These are phyloP conservation scores for Tolypocladium capitatum DNA, from an alignment of 2,329 filamentous ascomycete genomes.

Conservation along the genomic window DNA sequence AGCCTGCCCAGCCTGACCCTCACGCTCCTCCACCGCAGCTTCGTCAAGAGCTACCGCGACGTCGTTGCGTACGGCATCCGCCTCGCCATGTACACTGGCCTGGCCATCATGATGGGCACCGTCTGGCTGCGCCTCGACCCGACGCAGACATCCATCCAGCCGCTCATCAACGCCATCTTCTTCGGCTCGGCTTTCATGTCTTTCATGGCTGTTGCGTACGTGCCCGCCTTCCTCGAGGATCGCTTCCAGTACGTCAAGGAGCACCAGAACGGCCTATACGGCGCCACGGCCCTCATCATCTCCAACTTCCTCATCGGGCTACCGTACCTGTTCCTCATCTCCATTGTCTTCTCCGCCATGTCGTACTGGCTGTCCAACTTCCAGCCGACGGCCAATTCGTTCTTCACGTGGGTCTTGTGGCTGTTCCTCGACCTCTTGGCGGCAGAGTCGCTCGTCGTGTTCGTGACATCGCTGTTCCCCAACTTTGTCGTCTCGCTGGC, in stretches of 20 bases:
- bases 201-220: constrained; percentile 75
- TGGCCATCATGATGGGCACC: constrained; percentile 80
- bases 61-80: constrained; percentile 74
- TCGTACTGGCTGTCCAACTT: constrained; percentile 75
- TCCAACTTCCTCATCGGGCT: constrained; percentile 74
- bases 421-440: constrained; percentile 74
- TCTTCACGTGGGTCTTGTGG: constrained; percentile 73
- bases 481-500: constrained; percentile 72
- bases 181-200: constrained; percentile 65
- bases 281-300: constrained; percentile 56
- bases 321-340: constrained; percentile 68
- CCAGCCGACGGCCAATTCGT: constrained; percentile 47
- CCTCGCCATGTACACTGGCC: constrained; percentile 61
- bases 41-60: constrained; percentile 75
- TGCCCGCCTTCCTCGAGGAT: constrained; percentile 74
- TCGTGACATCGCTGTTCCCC: constrained; percentile 59
- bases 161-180: constrained; percentile 73
- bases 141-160: constrained; percentile 60
- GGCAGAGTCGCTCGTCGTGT: constrained; percentile 69
- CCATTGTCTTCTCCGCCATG: constrained; percentile 60
- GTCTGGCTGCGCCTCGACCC: constrained; percentile 65
- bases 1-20: constrained; percentile 37
- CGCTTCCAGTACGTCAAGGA: constrained; percentile 38
- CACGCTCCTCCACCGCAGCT: constrained; percentile 62
- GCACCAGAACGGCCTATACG: constrained; percentile 68